phyloP scores from a whole-genome alignment of 805 yeast genomes.

The Candida endomychidarum region DNA sequence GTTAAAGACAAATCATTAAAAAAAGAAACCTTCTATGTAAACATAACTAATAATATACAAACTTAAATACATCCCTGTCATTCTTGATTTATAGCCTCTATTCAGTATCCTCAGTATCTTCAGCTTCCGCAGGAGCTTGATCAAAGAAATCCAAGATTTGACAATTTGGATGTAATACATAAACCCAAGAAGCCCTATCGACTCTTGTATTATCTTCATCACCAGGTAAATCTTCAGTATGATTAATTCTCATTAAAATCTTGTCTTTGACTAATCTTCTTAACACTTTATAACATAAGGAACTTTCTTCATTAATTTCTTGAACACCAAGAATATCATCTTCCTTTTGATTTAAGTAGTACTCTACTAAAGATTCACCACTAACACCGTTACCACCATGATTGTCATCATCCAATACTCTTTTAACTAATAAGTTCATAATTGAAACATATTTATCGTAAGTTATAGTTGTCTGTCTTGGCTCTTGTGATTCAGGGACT shows the following conservation, averaged over 20 bases:
- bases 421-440: constrained; percentile 74
- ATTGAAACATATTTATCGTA: constrained; percentile 85
- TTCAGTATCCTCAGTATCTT: constrained; percentile 15
- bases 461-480: constrained; percentile 49
- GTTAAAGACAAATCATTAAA: no score
- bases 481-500: constrained; percentile 11
- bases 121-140: constrained; percentile 25
- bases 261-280: constrained; percentile 81
- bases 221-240: constrained; percentile 25
- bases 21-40: constrained; percentile 5
- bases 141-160: constrained; percentile 69
- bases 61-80: neutral
- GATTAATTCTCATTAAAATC: constrained; percentile 61
- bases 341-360: constrained; percentile 77
- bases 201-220: constrained; percentile 20
- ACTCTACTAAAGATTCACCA: constrained; percentile 67
- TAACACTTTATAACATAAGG: constrained; percentile 74
- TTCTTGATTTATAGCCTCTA: neutral
- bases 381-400: constrained; percentile 60
- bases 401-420: constrained; percentile 55
- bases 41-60: constrained; percentile 7
- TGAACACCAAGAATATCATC: constrained; percentile 66
- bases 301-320: constrained; percentile 69
- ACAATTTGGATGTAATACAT: constrained; percentile 74
- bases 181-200: constrained; percentile 25